Conservation (phyloP, 352 stramenopile genomes). For the Globisporangium carolinianum region DNA sequence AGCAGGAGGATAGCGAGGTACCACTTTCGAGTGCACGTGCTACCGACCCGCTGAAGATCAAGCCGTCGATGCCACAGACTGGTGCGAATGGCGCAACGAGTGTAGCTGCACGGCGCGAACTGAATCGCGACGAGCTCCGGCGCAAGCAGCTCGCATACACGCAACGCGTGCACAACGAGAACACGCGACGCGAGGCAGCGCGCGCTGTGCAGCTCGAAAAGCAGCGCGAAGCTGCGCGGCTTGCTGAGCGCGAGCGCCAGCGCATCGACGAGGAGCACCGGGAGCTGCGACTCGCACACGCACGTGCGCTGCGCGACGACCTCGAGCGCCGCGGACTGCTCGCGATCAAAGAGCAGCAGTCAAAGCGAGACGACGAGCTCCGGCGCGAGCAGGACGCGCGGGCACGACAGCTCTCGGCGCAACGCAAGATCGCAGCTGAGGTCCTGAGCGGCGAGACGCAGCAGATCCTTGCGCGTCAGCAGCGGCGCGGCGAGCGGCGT, state of each 20-base stretch:
- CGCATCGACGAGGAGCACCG: conserved; percentile 25
- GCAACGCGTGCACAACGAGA: conserved; percentile 29
- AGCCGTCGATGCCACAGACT: neutral
- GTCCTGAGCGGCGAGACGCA: conserved; percentile 37
- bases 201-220: conserved; percentile 16
- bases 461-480: conserved; percentile 16
- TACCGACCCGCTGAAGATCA: neutral
- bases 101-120: neutral
- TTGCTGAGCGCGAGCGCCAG: conserved; percentile 19
- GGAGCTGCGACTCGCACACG: conserved; percentile 15
- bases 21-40: no score
- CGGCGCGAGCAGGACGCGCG: conserved; percentile 27
- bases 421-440: conserved; percentile 25
- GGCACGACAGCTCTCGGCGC: conserved; percentile 21
- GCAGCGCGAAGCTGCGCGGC: conserved; percentile 19
- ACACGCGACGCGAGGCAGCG: conserved; percentile 25
- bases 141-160: conserved; percentile 35
- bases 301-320: conserved; percentile 27
- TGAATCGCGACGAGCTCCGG: conserved; percentile 11
- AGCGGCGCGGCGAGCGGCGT: neutral
- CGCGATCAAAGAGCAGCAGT: conserved; percentile 34
- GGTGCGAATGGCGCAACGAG: no score
- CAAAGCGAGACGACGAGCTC: conserved; percentile 39
- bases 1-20: neutral
- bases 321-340: conserved; percentile 28